These are phyloP conservation scores for Diaporthe amygdali DNA, from an alignment of 2,329 filamentous ascomycete genomes.

Conservation along the genomic window DNA sequence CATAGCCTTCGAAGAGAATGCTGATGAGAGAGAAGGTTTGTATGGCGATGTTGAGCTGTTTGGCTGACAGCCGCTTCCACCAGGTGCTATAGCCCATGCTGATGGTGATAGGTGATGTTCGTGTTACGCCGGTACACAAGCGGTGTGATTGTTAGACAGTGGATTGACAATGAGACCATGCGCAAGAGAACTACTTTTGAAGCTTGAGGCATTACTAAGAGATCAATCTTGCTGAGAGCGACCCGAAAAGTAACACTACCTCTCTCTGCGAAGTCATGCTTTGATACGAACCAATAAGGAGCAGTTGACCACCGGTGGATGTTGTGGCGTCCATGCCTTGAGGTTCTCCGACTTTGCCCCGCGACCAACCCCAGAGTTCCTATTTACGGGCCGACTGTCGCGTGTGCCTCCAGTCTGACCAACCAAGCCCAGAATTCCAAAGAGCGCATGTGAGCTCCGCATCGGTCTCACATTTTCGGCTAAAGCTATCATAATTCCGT, in stretches of 20 bases:
- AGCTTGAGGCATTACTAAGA: background rate
- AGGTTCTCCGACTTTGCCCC: no score
- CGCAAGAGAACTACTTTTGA: background rate
- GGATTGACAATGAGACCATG: background rate
- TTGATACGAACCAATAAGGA: background rate
- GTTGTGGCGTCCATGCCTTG: no score
- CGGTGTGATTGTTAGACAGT: background rate
- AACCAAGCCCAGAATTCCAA: background rate
- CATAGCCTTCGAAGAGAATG: conserved; percentile 52
- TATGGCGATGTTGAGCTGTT: conserved; percentile 45
- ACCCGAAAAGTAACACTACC: background rate
- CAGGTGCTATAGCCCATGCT: conserved; percentile 44
- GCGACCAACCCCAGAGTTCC: no score
- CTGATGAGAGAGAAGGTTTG: conserved; percentile 36
- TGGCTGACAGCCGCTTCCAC: conserved; percentile 48
- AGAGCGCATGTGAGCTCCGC: background rate
- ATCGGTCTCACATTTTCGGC: background rate
- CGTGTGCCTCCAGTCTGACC: no score
- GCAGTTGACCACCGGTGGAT: background rate
- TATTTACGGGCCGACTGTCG: no score
- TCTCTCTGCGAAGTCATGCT: background rate
- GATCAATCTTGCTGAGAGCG: background rate
- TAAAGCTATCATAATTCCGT: background rate
- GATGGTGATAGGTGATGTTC: conserved; percentile 1
- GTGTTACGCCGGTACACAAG: background rate